Percentiles rank a stretch among this genome's conserved stretches.
Evolutionary conservation across 2,329 filamentous ascomycete species (phyloP).

Genomic region (Apiospora pterosperma): DNA sequence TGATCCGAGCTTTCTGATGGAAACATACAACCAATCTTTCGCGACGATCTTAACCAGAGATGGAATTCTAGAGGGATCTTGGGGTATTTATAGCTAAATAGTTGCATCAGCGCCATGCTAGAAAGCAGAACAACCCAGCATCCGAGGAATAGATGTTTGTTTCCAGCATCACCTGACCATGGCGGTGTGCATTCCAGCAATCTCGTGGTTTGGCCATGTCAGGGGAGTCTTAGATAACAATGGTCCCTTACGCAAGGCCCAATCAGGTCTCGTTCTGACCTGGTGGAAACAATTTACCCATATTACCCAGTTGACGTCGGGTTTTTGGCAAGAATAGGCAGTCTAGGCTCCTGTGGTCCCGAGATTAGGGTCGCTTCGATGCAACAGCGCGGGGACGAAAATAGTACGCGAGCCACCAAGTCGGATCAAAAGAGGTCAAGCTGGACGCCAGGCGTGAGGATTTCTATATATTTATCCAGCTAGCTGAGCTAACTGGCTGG

Average conservation of each 20-base stretch:
- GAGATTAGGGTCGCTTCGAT: not conserved
- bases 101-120: no score
- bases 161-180: not conserved
- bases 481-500: not conserved
- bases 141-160: no score
- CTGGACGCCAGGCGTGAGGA: not conserved
- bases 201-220: not conserved
- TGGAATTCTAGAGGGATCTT: not conserved
- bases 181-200: not conserved
- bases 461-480: not conserved
- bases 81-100: not conserved
- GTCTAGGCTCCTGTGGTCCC: not conserved
- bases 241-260: not conserved
- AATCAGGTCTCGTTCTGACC: not conserved
- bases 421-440: not conserved
- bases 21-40: no score
- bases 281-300: not conserved
- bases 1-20: not conserved
- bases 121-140: not conserved
- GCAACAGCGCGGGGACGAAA: not conserved
- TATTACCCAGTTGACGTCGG: not conserved
- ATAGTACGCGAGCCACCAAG: not conserved
- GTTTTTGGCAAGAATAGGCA: no score
- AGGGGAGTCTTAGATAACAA: not conserved
- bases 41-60: not conserved